These are phyloP conservation scores for Irpex sp. DNA, from an alignment of 1,284 basidiomycete genomes.

Conservation along the genomic window DNA sequence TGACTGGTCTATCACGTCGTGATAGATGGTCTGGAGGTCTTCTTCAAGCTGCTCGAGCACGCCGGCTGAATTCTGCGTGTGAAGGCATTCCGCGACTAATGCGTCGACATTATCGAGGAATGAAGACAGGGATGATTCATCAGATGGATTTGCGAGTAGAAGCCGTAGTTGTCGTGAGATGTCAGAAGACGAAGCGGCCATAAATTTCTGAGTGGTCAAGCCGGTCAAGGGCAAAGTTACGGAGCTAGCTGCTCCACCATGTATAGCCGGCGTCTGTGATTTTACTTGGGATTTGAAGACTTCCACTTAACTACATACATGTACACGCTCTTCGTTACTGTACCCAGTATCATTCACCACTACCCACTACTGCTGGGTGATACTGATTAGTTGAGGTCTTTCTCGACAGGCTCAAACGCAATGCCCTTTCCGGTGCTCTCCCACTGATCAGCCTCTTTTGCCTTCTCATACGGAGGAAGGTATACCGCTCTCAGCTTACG, in stretches of 20 bases:
- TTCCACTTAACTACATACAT: too few relatives aligned
- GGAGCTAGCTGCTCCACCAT: conserved; percentile 4
- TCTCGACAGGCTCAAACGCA: conserved; percentile 23
- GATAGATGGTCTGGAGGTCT: conserved; percentile 60
- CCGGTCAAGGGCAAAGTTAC: conserved; percentile 42
- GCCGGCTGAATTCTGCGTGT: conserved; percentile 40
- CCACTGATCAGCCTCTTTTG: conserved; percentile 36
- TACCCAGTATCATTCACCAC: too few relatives aligned
- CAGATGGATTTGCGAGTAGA: conserved; percentile 44
- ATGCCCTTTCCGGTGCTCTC: conserved; percentile 29
- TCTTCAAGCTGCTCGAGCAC: conserved; percentile 56
- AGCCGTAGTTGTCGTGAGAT: conserved; percentile 52
- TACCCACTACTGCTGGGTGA: background rate
- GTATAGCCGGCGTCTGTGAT: conserved; percentile 1
- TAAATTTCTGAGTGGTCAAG: conserved; percentile 29
- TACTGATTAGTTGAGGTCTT: conserved; percentile 12
- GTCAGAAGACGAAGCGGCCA: conserved; percentile 32
- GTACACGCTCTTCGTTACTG: background rate
- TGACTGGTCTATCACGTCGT: conserved; percentile 60
- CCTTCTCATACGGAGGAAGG: conserved; percentile 35
- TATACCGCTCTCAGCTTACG: conserved; percentile 33
- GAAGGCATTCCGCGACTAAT: conserved; percentile 45
- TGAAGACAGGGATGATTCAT: conserved; percentile 37
- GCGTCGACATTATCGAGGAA: conserved; percentile 48
- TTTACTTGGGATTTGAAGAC: background rate